Evolutionary conservation across 306 rosid genomes (phyloP), one percentile per base, ranked within the genome.

Genomic region (Alnus rubra): DNA sequence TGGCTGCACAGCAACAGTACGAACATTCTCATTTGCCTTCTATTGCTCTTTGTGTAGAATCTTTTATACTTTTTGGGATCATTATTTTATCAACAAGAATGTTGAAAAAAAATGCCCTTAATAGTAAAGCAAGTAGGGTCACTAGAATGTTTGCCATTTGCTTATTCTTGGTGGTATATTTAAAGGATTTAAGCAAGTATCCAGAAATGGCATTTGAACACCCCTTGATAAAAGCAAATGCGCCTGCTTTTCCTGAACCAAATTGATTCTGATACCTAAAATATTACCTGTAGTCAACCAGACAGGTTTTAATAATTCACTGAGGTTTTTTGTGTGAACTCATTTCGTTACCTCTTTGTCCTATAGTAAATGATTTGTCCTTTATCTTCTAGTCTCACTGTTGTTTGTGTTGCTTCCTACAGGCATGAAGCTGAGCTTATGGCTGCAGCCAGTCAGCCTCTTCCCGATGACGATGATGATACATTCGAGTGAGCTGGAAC

Each of bases 401-500:
- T 12, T 23, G 55, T 19, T 3, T 31, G 64, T 30, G 5, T 16
- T 23, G 47, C 54, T 73, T 45, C 35, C 78, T 79, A 16, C 87
- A 90, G 94, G 79, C 91, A 89, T 50, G 97, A 92, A 86, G 82
- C 81, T 0, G 92, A 92, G 79, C 86, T 92, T 73, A 18, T 11
- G 1, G 64, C 15, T 59, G 94, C 94, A 0, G 89, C 87, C 15
- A 76, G 74, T 72, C 97, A 88, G 82, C 97, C 97, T 73, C 92
- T 92, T 70, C 97, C 90, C 0, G 97, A 88, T 50, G 92, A 88
- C 2, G 92, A 92, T 23, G 97, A 92, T 39, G 97, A 88, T 4
- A 8, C 79, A 30, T 85, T 88, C 6, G 89, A 87, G 49, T 62
- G 52, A 71, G 56, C 64, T 14, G 28, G 76, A 31, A 69, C 31